phyloP scores from a whole-genome alignment of 495 filamentous ascomycete genomes.

The Penicillium tannophilum region DNA sequence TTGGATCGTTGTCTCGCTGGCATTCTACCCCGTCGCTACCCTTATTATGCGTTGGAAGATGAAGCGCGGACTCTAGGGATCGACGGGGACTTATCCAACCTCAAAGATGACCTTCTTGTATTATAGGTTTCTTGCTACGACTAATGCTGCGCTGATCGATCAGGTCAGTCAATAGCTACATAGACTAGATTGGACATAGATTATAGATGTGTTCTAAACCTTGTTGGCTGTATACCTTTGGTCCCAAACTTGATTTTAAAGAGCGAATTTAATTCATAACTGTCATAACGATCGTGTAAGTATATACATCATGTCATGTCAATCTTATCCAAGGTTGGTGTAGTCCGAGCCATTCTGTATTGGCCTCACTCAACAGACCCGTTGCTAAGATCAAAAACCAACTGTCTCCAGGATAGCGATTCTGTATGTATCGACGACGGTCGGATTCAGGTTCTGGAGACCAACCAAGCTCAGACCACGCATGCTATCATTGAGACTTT shows the following conservation, averaged over 20 bases:
- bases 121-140: no score
- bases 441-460: not conserved
- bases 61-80: slow-evolving; percentile 30
- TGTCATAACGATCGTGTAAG: not conserved
- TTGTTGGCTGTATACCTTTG: no score
- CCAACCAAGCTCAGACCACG: not conserved
- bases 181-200: no score
- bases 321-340: no score
- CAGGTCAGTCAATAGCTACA: no score
- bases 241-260: not conserved
- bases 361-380: not conserved
- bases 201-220: not conserved
- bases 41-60: slow-evolving; percentile 62
- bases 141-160: no score
- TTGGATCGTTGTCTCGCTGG: slow-evolving; percentile 59
- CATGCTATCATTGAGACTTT: not conserved
- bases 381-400: not conserved
- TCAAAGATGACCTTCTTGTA: not conserved
- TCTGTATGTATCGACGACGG: not conserved
- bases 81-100: not conserved
- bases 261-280: not conserved
- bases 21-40: slow-evolving; percentile 62
- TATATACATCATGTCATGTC: not conserved
- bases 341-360: not conserved
- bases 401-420: not conserved